Evolutionary conservation across 768 basidiomycete genomes (phyloP).

Genomic region (Psilocybe subaeruginosa): DNA sequence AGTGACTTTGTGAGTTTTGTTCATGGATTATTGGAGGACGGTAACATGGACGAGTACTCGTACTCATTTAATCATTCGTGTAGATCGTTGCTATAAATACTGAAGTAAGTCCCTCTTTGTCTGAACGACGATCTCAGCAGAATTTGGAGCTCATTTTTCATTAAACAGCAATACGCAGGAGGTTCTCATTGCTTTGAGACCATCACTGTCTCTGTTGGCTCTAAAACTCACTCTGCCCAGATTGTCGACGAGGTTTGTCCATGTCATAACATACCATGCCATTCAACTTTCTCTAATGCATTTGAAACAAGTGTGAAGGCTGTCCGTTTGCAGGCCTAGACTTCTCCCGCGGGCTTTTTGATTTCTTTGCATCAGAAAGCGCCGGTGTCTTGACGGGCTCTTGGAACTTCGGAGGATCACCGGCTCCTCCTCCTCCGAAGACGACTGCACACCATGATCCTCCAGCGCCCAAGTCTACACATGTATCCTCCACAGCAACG

Average conservation of each 20-base stretch:
- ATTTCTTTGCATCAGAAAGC: constrained; percentile 47
- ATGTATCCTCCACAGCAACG: constrained; percentile 4
- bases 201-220: constrained; percentile 55
- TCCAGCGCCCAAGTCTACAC: background rate
- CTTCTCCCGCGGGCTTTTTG: constrained; percentile 61
- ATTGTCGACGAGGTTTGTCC: constrained; percentile 58
- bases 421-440: constrained; percentile 7
- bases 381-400: constrained; percentile 55
- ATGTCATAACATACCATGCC: background rate
- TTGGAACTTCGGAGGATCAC: constrained; percentile 50
- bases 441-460: constrained; percentile 13
- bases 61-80: background rate
- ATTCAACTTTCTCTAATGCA: constrained; percentile 1
- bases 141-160: background rate
- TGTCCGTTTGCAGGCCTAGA: constrained; percentile 69
- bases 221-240: constrained; percentile 49
- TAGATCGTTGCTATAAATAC: constrained; percentile 29
- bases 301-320: constrained; percentile 23
- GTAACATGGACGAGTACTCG: background rate
- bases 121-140: background rate
- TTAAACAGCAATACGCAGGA: constrained; percentile 25
- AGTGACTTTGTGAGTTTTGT: constrained; percentile 30
- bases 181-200: constrained; percentile 48
- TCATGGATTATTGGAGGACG: background rate
- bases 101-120: constrained; percentile 17